Evolutionary conservation across 257 asterid genomes (phyloP).

Genomic region (Haberlea rhodopensis): DNA sequence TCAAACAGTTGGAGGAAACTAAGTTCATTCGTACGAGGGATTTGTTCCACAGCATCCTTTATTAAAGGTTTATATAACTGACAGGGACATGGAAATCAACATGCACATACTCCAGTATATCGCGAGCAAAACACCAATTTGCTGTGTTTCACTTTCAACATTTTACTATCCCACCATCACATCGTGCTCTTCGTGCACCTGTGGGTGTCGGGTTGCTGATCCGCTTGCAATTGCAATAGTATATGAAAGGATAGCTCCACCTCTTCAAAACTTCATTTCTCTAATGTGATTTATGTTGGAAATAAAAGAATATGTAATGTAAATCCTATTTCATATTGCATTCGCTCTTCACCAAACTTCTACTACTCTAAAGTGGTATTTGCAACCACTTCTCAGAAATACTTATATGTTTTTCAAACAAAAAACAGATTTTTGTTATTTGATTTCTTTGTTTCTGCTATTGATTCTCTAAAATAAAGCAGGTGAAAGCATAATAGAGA

Average conservation of each 20-base stretch:
- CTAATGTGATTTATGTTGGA: background rate
- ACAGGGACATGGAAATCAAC: conserved; percentile 57
- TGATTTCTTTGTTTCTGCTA: too few relatives aligned
- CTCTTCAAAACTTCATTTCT: background rate
- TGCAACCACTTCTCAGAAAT: too few relatives aligned
- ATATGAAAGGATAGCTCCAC: background rate
- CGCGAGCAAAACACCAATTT: conserved; percentile 46
- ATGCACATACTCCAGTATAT: conserved; percentile 48
- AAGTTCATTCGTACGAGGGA: background rate
- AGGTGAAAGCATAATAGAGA: too few relatives aligned
- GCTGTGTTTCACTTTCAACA: conserved; percentile 73
- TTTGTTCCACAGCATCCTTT: background rate
- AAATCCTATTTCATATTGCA: background rate
- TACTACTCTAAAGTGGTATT: too few relatives aligned
- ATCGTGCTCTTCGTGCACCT: conserved; percentile 62
- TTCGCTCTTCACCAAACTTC: background rate
- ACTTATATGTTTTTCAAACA: too few relatives aligned
- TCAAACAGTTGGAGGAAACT: background rate
- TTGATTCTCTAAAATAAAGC: too few relatives aligned
- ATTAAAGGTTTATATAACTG: background rate
- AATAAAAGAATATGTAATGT: too few relatives aligned
- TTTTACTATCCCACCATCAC: conserved; percentile 59
- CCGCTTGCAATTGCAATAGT: conserved; percentile 20
- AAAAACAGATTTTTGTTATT: too few relatives aligned
- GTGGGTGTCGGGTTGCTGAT: conserved; percentile 55